phyloP scores from a whole-genome alignment of 768 basidiomycete genomes.

The Phallus indusiatus region DNA sequence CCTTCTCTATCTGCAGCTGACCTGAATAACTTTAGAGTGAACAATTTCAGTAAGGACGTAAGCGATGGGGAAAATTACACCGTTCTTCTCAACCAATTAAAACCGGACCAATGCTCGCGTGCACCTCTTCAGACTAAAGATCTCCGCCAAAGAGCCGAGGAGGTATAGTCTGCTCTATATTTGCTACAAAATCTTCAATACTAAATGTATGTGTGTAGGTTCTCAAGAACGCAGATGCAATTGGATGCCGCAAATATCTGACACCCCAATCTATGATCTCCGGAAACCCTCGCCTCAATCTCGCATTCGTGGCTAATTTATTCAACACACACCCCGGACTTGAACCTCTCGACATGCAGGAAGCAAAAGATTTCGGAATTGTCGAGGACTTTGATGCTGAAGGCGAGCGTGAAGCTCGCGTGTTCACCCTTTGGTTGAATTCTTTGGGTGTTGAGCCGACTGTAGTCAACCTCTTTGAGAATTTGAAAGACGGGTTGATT shows the following conservation, averaged over 20 bases:
- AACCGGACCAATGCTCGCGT: constrained; percentile 87
- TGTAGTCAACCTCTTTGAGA: constrained; percentile 95
- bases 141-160: constrained; percentile 76
- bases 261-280: constrained; percentile 84
- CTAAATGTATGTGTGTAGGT: constrained; percentile 35
- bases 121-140: constrained; percentile 83
- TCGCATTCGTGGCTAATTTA: constrained; percentile 96
- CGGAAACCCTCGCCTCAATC: constrained; percentile 94
- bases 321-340: constrained; percentile 98
- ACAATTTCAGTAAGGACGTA: constrained; percentile 98
- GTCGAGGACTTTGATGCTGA: constrained; percentile 99
- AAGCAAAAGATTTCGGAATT: constrained; percentile 80
- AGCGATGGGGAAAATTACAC: constrained; percentile 97
- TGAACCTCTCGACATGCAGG: constrained; percentile 87
- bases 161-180: constrained; percentile 28
- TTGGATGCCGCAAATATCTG: constrained; percentile 93
- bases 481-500: constrained; percentile 83
- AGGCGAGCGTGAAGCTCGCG: constrained; percentile 95
- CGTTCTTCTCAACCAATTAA: constrained; percentile 88
- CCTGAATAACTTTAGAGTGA: constrained; percentile 47
- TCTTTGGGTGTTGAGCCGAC: constrained; percentile 93
- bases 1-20: neutral
- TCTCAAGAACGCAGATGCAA: constrained; percentile 85
- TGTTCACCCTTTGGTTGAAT: constrained; percentile 98
- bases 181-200: neutral